phyloP scores from a whole-genome alignment of 495 filamentous ascomycete genomes.

The Podospora conica region DNA sequence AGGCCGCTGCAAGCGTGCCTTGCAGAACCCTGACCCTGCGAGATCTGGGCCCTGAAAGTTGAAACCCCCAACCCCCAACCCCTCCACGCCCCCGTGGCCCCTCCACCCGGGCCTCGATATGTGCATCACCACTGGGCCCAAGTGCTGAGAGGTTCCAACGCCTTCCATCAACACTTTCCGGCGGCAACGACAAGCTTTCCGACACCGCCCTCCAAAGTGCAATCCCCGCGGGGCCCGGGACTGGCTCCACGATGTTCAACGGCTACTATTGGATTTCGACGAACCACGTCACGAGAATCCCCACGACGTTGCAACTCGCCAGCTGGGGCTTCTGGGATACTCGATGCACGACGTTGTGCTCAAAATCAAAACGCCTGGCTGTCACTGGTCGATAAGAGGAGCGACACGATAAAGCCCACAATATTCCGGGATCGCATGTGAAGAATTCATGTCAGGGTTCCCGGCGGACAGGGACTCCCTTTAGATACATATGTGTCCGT shows the following conservation, averaged over 20 bases:
- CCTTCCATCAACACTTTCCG: background rate
- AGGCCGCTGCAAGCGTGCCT: background rate
- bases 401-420: background rate
- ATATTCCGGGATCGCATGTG: constrained; percentile 7
- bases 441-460: constrained; percentile 10
- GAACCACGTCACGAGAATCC: background rate
- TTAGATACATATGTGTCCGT: no score
- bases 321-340: background rate
- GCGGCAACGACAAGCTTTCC: background rate
- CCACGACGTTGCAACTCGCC: background rate
- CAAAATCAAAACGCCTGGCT: background rate
- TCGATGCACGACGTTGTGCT: background rate
- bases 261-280: background rate
- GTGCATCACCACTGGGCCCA: background rate
- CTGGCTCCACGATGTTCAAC: background rate
- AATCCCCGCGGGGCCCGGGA: background rate
- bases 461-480: background rate
- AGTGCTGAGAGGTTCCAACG: background rate
- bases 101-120: background rate
- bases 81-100: no score
- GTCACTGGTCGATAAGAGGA: constrained; percentile 8
- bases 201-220: background rate
- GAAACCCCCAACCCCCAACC: background rate
- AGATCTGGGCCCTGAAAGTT: background rate
- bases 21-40: background rate